phyloP scores from a whole-genome alignment of 2,329 filamentous ascomycete species.

The Talaromyces sp. region DNA sequence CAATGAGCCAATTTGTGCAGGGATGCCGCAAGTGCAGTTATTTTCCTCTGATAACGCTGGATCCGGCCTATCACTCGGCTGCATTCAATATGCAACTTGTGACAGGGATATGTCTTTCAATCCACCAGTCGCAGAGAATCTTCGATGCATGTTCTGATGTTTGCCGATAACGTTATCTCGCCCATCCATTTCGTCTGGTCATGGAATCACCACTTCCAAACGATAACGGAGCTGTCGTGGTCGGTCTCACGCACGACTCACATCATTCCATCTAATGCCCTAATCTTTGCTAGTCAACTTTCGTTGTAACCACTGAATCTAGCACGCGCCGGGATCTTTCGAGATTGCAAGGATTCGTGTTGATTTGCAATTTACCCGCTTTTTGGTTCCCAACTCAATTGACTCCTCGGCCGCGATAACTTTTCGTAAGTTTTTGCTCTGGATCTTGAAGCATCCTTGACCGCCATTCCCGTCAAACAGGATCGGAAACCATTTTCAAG shows the following conservation, averaged over 20 bases:
- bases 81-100: constrained; percentile 7
- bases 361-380: constrained; percentile 16
- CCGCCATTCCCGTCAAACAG: constrained; percentile 14
- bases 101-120: constrained; percentile 13
- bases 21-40: background rate
- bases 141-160: constrained; percentile 15
- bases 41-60: constrained; percentile 9
- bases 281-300: background rate
- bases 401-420: background rate
- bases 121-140: constrained; percentile 13
- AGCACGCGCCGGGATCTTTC: constrained; percentile 9
- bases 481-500: background rate
- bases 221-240: constrained; percentile 10
- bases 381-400: constrained; percentile 11
- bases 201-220: background rate
- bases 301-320: constrained; percentile 9
- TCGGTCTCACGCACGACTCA: constrained; percentile 1
- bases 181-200: background rate
- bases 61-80: background rate
- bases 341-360: constrained; percentile 12
- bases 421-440: constrained; percentile 8
- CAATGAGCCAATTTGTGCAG: background rate
- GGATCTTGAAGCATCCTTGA: constrained; percentile 6
- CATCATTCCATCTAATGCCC: background rate
- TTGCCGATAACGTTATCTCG: constrained; percentile 16